Base-by-base conservation (phyloP, 192 early-diverging fungal species). In the Umbelopsis ramanniana region DNA sequence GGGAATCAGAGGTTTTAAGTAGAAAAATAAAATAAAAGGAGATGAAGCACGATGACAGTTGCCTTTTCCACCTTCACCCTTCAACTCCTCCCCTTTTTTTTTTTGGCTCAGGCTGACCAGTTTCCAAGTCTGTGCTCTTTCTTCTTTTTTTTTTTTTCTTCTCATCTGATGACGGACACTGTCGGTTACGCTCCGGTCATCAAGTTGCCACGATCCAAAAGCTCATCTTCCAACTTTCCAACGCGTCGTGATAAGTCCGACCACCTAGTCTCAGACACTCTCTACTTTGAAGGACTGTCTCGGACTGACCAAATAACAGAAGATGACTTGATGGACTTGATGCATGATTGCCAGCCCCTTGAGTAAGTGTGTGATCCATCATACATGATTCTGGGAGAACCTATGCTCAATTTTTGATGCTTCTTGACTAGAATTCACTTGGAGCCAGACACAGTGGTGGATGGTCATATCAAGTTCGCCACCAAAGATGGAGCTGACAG, bases 401-500 rank as follows among this genome's bases (percentile, higher is more conserved):
- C 29, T 50, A 50, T 21, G 19, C 21, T 77, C 37, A 26, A 33
- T 46, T 19, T 21, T 35, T 69, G 9, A 53, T 21, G 9, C 15
- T 67, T 52, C 14, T 45, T 24, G 52, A 67, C 70, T 63, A 55
- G 70, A 46, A 24, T 70, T 21, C 66, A 77, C 22, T 43, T 68
- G 33, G 68, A 67, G 33, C 38, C 43, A 11, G 52, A 55, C 10
- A 46, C 35, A 24, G 47, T 22, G 11, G 33, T 35, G 45, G 50
- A 33, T 38, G 79, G 77, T 19, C 57, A 69, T 46, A 71, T 83
- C 12, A 67, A 50, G 33, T 83, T 83, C 57, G 4, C 55, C 2
- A 69, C 38, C 19, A 74, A 66, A 53, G 76, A 76, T 76, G 9
- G 70, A 77, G 83, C 83, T 33, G 83, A 84, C 43, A 66, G 72